Conservation (phyloP, 1,284 basidiomycete genomes). For the Naganishia sp. region DNA sequence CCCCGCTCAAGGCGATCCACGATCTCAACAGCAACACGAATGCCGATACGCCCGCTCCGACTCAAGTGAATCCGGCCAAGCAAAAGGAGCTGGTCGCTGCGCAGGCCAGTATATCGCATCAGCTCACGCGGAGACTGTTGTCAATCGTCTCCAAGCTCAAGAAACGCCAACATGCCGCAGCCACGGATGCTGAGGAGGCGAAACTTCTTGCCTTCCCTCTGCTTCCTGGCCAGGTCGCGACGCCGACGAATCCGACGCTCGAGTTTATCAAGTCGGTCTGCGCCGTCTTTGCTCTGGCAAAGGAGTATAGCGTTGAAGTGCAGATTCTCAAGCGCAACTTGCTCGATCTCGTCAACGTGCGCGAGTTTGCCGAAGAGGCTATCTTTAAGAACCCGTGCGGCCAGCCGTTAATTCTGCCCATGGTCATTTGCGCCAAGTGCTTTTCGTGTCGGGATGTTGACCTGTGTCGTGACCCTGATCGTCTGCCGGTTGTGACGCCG, state of each 20-base stretch:
- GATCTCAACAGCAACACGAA: constrained; percentile 54
- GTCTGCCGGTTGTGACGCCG: constrained; percentile 61
- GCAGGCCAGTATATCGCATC: constrained; percentile 73
- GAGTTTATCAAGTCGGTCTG: constrained; percentile 90
- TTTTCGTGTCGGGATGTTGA: constrained; percentile 89
- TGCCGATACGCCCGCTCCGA: constrained; percentile 45
- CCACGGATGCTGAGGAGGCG: constrained; percentile 59
- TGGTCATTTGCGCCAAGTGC: constrained; percentile 88
- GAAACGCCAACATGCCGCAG: constrained; percentile 65
- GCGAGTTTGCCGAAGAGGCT: constrained; percentile 83
- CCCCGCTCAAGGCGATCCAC: constrained; percentile 75
- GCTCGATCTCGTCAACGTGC: constrained; percentile 82
- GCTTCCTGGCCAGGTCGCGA: constrained; percentile 81
- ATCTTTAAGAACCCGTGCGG: constrained; percentile 91
- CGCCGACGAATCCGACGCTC: constrained; percentile 71
- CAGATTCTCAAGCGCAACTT: constrained; percentile 85
- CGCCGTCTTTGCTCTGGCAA: constrained; percentile 75
- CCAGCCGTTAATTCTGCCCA: constrained; percentile 74
- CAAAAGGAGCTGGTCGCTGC: constrained; percentile 68
- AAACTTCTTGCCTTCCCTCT: constrained; percentile 75
- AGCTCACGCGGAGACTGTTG: constrained; percentile 79
- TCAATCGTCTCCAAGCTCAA: constrained; percentile 69
- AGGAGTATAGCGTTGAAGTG: constrained; percentile 79
- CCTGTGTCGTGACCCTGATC: constrained; percentile 87
- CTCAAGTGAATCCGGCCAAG: constrained; percentile 68